phyloP scores from a whole-genome alignment of 345 rosid genomes.

The Aquilaria malaccensis region DNA sequence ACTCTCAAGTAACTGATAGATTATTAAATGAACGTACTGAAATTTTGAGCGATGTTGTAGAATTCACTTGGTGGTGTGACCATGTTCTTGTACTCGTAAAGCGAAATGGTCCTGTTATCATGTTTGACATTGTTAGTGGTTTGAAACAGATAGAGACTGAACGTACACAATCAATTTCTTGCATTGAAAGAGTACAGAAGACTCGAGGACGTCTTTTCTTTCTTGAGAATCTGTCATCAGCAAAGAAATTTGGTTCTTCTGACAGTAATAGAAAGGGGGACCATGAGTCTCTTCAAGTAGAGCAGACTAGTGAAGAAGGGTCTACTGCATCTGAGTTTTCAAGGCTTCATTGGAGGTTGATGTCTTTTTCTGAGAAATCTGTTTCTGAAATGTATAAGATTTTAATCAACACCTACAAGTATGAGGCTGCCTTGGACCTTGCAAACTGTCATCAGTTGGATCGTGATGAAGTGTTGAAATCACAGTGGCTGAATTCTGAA shows the following conservation, averaged over 20 bases:
- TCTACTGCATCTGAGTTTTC: slow-evolving; percentile 32
- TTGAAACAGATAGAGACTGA: slow-evolving; percentile 43
- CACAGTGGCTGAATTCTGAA: slow-evolving; percentile 76
- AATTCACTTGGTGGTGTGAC: slow-evolving; percentile 97
- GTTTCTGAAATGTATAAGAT: slow-evolving; percentile 72
- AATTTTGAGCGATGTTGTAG: slow-evolving; percentile 37
- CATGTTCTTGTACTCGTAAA: slow-evolving; percentile 54
- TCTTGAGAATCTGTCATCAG: slow-evolving; percentile 46
- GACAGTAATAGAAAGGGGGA: slow-evolving; percentile 27
- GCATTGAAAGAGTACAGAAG: slow-evolving; percentile 50
- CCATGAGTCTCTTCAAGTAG: slow-evolving; percentile 4
- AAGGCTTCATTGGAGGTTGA: slow-evolving; percentile 52
- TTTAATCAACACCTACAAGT: slow-evolving; percentile 48
- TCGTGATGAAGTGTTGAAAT: slow-evolving; percentile 68
- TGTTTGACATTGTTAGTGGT: slow-evolving; percentile 51
- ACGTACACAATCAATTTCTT: slow-evolving; percentile 48
- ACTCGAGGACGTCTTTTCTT: slow-evolving; percentile 57
- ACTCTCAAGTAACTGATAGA: slow-evolving; percentile 25
- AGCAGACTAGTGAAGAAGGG: slow-evolving; percentile 24
- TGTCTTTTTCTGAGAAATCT: slow-evolving; percentile 73
- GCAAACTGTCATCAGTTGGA: slow-evolving; percentile 74
- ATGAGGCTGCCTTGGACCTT: slow-evolving; percentile 72
- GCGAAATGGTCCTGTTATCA: slow-evolving; percentile 41
- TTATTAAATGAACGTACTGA: slow-evolving; percentile 19
- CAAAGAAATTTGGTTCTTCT: slow-evolving; percentile 23